Base-by-base conservation (phyloP, 177 flowering plant genomes). In the Telopea speciosissima region DNA sequence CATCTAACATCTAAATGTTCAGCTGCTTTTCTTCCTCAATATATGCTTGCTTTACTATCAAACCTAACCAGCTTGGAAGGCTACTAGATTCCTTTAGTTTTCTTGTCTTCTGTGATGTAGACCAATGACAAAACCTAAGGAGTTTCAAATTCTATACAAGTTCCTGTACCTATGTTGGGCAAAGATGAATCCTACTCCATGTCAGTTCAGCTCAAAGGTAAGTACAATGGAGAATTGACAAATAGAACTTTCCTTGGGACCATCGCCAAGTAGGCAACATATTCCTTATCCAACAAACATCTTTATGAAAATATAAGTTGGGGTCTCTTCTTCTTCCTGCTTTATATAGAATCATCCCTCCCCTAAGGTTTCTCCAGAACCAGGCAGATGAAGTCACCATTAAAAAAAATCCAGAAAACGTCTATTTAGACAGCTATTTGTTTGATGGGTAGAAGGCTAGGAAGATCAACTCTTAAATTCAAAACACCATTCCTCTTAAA, bases 151-250 rank as follows among this genome's bases (percentile, higher is more conserved):
- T 67, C 61, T 6, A 44, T 28, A 67, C 67, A 70, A 49, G 54
- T 33, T n/a, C 70, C 75, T 16, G 24, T 17, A 17, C n/a, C 67
- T 68, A 26, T 58, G n/a, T 42, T 36, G 65, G 40, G 42, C 19
- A 52, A 24, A 62, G 67, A 70, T 70, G 67, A 60, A n/a, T 42
- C 62, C 44, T 23, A 73, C 72, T 13, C 23, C 63, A 23, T 40
- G 42, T 59, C 54, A 26, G 24, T 68, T 66, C 79, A 66, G 56
- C 33, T 33, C 25, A 62, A 72, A 74, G 82, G 82, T 79, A 72
- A 49, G 54, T 49, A 49, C 54, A 49, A 49, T 59, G 33, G 63
- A 9, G 7, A 10, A 70, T 66, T 49, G 40, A 24, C 42, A 42
- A 63, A 44, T 26, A 49, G 1, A 2, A 49, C 9, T 49, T 49